Evolutionary conservation across 306 rosid species (phyloP), one percentile per base, ranked within the genome.

Genomic region (Boehmeria nivea): DNA sequence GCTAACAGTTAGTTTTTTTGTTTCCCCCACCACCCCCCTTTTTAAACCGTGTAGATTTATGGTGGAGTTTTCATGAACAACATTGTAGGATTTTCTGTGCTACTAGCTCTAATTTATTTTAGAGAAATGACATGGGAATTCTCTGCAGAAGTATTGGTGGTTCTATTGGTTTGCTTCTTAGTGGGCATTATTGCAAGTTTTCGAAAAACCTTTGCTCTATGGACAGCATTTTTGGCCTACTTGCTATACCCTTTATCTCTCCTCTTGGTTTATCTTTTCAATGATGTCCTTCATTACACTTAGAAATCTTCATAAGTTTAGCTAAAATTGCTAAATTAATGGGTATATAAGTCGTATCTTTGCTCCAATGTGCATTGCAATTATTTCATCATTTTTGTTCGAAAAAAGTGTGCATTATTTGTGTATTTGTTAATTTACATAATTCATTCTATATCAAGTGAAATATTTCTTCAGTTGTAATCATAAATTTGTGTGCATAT

Each of bases 61-160:
- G 87, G 87, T 49, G 82, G 82, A 21, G 91, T 80, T 54, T 74
- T 72, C 63, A 77, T 83, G 91, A 80, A 83, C 87, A 83, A 83
- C 52, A 59, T 80, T 18, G 70, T 83, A 14, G 82, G 84, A 2
- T 72, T 83, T 51, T 78, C 70, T 54, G 91, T 78, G 57, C 71
- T 83, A 3, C 65, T 80, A 5, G 28, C 69, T 20, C 80, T 80
- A 6, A 75, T 83, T 55, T 83, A 80, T 50, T 45, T 56, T 46
- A 52, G 87, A 11, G 80, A 67, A 13, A 72, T 83, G 12, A 59
- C 67, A 0, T 83, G 91, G 84, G 77, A 83, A 54, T 80, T 77
- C 70, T 80, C 87, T 33, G 76, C 84, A 2, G 84, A 83, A 74
- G 76, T 75, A 1, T 43, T 83, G 12, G 84, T 83, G 15, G 84